Conservation (phyloP, 139 green algal species). For the Chlorella sp. region DNA sequence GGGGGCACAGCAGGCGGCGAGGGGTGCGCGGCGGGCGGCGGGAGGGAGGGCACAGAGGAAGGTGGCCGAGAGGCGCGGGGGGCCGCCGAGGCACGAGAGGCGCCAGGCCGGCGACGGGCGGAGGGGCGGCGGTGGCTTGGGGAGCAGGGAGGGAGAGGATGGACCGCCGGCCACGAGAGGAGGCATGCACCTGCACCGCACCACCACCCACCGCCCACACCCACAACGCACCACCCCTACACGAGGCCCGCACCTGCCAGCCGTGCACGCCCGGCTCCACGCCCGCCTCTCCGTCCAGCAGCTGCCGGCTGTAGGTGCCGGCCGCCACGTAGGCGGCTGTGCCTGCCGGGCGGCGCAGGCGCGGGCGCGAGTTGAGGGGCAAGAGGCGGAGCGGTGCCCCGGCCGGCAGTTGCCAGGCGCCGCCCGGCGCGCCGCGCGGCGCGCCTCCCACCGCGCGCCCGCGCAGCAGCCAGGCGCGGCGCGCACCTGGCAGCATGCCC, state of each 20-base stretch:
- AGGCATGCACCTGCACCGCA: background rate
- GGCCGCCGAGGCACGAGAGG: too few species aligned
- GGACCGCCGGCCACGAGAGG: background rate
- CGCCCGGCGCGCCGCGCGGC: too few species aligned
- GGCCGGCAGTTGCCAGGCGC: too few species aligned
- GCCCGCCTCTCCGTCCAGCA: slow-evolving; percentile 14
- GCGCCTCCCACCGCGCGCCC: too few species aligned
- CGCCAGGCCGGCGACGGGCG: too few species aligned
- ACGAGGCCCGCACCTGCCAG: too few species aligned
- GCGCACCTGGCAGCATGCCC: slow-evolving; percentile 87
- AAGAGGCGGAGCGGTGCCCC: too few species aligned
- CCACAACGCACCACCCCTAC: background rate
- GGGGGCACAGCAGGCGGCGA: too few species aligned
- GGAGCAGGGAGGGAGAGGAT: background rate
- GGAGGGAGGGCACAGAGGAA: background rate
- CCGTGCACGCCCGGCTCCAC: background rate
- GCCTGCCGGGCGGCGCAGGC: slow-evolving; percentile 36
- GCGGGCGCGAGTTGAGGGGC: background rate
- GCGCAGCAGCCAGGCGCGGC: background rate
- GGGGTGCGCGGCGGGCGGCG: too few species aligned
- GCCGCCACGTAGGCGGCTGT: slow-evolving; percentile 88
- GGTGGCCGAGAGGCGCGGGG: too few species aligned
- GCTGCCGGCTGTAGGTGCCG: slow-evolving; percentile 38
- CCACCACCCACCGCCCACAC: background rate
- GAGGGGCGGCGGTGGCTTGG: background rate